A percentile compares a stretch with the other conserved stretches of the same genome.
phyloP scores from a whole-genome alignment of 2,329 filamentous ascomycete species.

The Phialophora chinensis region DNA sequence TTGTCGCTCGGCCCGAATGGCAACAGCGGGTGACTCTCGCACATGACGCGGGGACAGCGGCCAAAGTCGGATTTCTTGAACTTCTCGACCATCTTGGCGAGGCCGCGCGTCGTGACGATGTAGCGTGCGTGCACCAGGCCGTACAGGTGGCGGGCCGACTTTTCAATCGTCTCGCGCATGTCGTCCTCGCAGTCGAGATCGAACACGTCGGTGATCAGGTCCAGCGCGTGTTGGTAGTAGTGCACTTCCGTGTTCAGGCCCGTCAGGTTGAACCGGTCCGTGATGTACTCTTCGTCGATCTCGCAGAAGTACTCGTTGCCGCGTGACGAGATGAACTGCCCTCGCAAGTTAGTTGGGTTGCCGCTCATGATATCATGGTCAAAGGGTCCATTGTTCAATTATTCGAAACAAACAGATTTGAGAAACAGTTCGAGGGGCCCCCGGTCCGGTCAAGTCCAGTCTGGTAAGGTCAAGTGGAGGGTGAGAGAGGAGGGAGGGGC shows the following conservation, averaged over 20 bases:
- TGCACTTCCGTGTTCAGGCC: conserved; percentile 96
- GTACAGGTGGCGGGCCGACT: conserved; percentile 93
- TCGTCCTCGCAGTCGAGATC: conserved; percentile 98
- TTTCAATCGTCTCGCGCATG: conserved; percentile 97
- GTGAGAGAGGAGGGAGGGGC: no score
- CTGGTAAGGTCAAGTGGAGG: no score
- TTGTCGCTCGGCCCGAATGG: conserved; percentile 94
- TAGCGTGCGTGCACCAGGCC: conserved; percentile 95
- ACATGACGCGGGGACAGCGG: conserved; percentile 96
- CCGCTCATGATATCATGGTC: background rate
- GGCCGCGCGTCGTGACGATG: conserved; percentile 90
- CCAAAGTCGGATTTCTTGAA: conserved; percentile 98
- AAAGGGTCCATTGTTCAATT: background rate
- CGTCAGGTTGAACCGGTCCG: conserved; percentile 96
- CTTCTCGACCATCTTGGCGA: conserved; percentile 99
- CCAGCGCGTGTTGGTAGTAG: conserved; percentile 98
- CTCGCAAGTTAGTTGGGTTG: conserved; percentile 14
- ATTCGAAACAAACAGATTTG: background rate
- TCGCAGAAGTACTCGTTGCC: conserved; percentile 99
- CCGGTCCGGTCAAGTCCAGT: no score
- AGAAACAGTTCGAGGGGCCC: no score
- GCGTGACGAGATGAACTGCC: conserved; percentile 94
- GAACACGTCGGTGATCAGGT: conserved; percentile 97
- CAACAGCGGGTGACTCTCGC: conserved; percentile 87
- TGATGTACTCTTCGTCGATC: conserved; percentile 98